These are phyloP conservation scores for Corymbia calophylla DNA, from an alignment of 441 rosid species.

Conservation along the genomic window DNA sequence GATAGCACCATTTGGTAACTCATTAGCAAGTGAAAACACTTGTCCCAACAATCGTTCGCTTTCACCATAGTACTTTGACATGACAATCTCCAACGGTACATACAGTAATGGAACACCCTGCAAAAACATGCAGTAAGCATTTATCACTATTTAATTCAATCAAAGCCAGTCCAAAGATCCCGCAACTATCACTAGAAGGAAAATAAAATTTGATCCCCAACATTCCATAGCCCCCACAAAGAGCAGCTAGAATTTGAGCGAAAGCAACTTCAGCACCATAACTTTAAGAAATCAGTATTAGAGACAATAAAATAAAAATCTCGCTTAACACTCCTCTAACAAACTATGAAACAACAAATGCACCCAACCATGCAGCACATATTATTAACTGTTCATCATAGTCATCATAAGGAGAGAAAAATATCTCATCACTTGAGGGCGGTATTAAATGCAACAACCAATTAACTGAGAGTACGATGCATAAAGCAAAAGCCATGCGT, in stretches of 20 bases:
- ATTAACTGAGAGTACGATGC: background rate
- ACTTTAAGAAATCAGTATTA: background rate
- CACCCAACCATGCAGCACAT: background rate
- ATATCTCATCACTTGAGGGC: background rate
- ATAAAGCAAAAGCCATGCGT: background rate
- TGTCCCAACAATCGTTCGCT: constrained; percentile 80
- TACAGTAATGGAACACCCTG: constrained; percentile 86
- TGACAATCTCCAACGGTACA: constrained; percentile 82
- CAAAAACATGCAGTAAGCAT: constrained; percentile 7
- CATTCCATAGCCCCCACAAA: background rate
- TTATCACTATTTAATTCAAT: background rate
- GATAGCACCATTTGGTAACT: constrained; percentile 76
- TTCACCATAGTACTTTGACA: constrained; percentile 95
- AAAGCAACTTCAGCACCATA: background rate
- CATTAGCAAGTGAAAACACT: constrained; percentile 86
- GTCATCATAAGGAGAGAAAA: background rate
- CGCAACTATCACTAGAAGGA: background rate
- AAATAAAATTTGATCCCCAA: background rate
- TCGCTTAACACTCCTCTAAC: background rate
- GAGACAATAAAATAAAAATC: background rate
- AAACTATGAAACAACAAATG: background rate
- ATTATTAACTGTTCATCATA: background rate
- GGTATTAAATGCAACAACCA: background rate
- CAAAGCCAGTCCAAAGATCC: background rate
- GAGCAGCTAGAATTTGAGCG: background rate